phyloP scores from a whole-genome alignment of 192 early-diverging fungal species.

The Coemansia asiatica region DNA sequence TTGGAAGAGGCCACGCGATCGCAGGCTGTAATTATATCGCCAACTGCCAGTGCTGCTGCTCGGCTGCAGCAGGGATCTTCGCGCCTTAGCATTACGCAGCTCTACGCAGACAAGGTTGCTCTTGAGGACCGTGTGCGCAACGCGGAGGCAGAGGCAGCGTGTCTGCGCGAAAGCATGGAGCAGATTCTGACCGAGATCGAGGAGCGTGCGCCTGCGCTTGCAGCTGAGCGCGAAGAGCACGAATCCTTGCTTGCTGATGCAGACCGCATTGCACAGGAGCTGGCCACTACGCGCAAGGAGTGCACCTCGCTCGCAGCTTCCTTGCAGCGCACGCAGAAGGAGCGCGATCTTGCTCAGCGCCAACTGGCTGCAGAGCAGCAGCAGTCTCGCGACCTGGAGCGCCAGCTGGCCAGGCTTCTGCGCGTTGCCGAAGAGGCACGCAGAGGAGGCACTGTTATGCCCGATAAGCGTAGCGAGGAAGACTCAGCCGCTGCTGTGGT shows the following conservation, averaged over 20 bases:
- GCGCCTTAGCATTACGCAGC: conserved; percentile 63
- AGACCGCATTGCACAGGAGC: conserved; percentile 55
- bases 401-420: conserved; percentile 59
- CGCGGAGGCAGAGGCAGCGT: conserved; percentile 52
- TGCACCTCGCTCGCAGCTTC: conserved; percentile 26
- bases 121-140: conserved; percentile 55
- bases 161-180: conserved; percentile 59
- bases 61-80: conserved; percentile 48
- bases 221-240: conserved; percentile 61
- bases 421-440: conserved; percentile 58
- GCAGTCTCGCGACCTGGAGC: conserved; percentile 59
- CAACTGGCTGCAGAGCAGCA: conserved; percentile 49
- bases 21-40: conserved; percentile 47
- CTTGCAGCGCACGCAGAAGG: conserved; percentile 36
- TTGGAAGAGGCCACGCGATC: conserved; percentile 16
- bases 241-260: conserved; percentile 55
- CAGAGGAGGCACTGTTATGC: conserved; percentile 46
- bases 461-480: conserved; percentile 21
- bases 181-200: conserved; percentile 62
- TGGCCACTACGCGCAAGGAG: conserved; percentile 44
- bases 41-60: conserved; percentile 58
- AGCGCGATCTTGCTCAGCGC: conserved; percentile 51
- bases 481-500: conserved; percentile 6
- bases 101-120: conserved; percentile 61
- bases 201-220: conserved; percentile 60